Evolutionary conservation across 2,329 filamentous ascomycete genomes (phyloP).

Genomic region (Chrysoporthe cubensis): DNA sequence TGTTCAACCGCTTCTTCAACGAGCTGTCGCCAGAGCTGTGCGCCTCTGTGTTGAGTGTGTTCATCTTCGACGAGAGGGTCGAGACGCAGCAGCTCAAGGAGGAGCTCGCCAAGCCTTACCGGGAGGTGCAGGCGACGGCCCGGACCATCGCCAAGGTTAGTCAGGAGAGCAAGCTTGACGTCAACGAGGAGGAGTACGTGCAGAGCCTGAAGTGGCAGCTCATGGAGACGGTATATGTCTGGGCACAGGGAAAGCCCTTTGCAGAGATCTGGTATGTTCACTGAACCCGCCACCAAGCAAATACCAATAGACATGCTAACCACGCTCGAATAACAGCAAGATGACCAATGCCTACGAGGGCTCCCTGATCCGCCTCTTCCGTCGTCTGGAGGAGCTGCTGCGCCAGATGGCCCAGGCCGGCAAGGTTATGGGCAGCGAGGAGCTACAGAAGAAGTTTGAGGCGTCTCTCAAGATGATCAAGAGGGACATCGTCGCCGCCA

Average conservation of each 20-base stretch:
- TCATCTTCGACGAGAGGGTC: slow-evolving; percentile 97
- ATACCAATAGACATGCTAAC: neutral
- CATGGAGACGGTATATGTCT: slow-evolving; percentile 94
- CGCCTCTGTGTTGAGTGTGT: slow-evolving; percentile 85
- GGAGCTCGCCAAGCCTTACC: slow-evolving; percentile 82
- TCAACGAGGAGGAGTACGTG: slow-evolving; percentile 96
- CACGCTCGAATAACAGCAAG: slow-evolving; percentile 62
- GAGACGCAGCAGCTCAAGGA: slow-evolving; percentile 79
- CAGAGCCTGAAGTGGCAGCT: slow-evolving; percentile 89
- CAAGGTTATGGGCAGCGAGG: slow-evolving; percentile 98
- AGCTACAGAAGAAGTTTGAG: slow-evolving; percentile 91
- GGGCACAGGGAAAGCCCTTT: slow-evolving; percentile 90
- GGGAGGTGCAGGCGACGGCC: slow-evolving; percentile 86
- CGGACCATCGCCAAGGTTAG: slow-evolving; percentile 90
- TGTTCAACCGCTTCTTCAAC: slow-evolving; percentile 99
- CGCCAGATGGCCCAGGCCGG: slow-evolving; percentile 94
- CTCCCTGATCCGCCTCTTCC: slow-evolving; percentile 93
- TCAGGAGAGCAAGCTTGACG: slow-evolving; percentile 86
- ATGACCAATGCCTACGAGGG: slow-evolving; percentile 99
- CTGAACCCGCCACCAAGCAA: neutral
- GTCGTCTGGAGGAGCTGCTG: slow-evolving; percentile 89
- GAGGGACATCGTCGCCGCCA: slow-evolving; percentile 91
- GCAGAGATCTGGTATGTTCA: slow-evolving; percentile 86
- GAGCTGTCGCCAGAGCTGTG: slow-evolving; percentile 86
- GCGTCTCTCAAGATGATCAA: slow-evolving; percentile 81